Evolutionary conservation across 2,329 filamentous ascomycete genomes (phyloP).

Genomic region (Paecilomyces dactylethromorphus): DNA sequence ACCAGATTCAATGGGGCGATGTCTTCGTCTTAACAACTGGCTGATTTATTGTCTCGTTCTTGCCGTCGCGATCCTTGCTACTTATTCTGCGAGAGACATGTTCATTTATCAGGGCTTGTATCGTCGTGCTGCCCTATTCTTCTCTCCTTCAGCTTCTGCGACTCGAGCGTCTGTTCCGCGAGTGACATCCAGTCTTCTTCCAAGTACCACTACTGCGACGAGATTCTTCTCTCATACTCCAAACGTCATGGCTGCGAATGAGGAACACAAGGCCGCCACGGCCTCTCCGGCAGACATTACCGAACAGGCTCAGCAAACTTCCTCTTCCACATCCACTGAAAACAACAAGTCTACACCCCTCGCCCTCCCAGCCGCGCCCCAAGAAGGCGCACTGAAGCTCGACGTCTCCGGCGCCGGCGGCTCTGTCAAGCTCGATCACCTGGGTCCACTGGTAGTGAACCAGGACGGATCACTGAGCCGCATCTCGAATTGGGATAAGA

Average conservation of each 20-base stretch:
- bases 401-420: constrained; percentile 46
- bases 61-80: not conserved
- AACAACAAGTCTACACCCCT: not conserved
- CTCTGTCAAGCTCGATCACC: constrained; percentile 55
- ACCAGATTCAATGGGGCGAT: not conserved
- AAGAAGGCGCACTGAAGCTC: constrained; percentile 45
- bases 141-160: not conserved
- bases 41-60: not conserved
- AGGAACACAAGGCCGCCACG: not conserved
- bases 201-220: not conserved
- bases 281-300: too few species aligned
- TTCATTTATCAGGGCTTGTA: not conserved
- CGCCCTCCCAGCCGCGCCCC: constrained; percentile 3
- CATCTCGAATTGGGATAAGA: constrained; percentile 66
- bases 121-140: not conserved
- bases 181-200: not conserved
- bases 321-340: not conserved
- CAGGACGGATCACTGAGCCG: constrained; percentile 63
- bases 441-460: constrained; percentile 70
- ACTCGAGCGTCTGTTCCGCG: not conserved
- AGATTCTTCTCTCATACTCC: not conserved
- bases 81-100: not conserved
- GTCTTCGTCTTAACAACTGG: not conserved
- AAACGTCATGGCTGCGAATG: not conserved
- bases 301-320: not conserved